phyloP scores from a whole-genome alignment of 1,139 yeast species.

The Geotrichum macrosporum region DNA sequence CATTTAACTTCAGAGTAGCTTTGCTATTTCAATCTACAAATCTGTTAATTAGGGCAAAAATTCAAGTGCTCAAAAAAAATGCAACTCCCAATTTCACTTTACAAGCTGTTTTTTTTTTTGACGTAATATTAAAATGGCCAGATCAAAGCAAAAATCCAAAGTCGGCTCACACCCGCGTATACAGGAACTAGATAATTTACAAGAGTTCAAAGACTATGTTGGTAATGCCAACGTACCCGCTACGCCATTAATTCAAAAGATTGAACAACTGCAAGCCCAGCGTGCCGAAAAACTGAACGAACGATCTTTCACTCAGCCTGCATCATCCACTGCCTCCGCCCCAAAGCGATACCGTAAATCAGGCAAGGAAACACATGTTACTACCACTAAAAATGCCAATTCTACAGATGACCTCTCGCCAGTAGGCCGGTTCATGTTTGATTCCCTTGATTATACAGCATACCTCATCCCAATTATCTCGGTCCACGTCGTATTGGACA shows the following conservation, averaged over 20 bases:
- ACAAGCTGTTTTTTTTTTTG: not conserved
- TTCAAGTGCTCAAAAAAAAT: too few relatives aligned
- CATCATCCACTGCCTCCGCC: not conserved
- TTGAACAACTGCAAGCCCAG: conserved; percentile 27
- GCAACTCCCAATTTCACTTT: too few relatives aligned
- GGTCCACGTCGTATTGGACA: conserved; percentile 35
- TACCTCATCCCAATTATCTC: conserved; percentile 36
- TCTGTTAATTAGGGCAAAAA: too few relatives aligned
- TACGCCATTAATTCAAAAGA: conserved; percentile 32
- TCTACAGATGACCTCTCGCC: conserved; percentile 29
- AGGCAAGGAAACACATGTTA: too few relatives aligned
- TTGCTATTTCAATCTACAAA: too few relatives aligned
- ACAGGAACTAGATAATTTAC: conserved; percentile 25
- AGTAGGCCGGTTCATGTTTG: conserved; percentile 31
- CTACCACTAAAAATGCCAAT: conserved; percentile 8
- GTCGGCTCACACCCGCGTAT: conserved; percentile 25
- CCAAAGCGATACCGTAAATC: conserved; percentile 18
- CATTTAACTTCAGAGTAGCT: too few relatives aligned
- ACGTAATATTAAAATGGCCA: not conserved
- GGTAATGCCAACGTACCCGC: conserved; percentile 30
- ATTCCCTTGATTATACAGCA: conserved; percentile 33
- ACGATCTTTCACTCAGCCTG: too few relatives aligned
- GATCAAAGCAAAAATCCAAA: not conserved
- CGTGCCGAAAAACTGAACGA: conserved; percentile 4
- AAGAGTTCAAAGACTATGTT: conserved; percentile 26